Conservation (phyloP, 768 basidiomycete species). For the Dioszegia hungarica region DNA sequence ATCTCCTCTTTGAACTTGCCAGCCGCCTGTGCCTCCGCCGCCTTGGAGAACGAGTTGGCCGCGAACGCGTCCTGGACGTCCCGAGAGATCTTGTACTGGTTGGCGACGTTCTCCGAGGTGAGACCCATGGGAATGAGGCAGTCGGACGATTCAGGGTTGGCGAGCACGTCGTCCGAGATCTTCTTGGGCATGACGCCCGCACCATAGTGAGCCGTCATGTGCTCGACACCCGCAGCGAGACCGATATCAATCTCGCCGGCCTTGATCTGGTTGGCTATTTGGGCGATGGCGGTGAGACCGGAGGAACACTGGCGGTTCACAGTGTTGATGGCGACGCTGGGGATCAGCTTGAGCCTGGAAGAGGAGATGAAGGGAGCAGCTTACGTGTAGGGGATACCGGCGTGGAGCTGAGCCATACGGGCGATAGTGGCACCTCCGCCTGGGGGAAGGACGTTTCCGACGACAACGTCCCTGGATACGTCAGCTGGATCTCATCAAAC, state of each 20-base stretch:
- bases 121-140: conserved; percentile 66
- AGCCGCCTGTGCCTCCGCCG: conserved; percentile 59
- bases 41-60: conserved; percentile 76
- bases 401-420: conserved; percentile 77
- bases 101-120: conserved; percentile 54
- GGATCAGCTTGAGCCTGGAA: neutral
- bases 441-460: conserved; percentile 55
- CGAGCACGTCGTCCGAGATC: conserved; percentile 59
- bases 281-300: conserved; percentile 85
- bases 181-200: conserved; percentile 51
- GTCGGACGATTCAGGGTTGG: conserved; percentile 55
- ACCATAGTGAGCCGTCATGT: conserved; percentile 52
- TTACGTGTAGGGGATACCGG: conserved; percentile 72
- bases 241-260: conserved; percentile 80
- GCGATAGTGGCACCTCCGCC: conserved; percentile 57
- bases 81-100: conserved; percentile 59
- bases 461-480: conserved; percentile 65
- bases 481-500: conserved; percentile 12
- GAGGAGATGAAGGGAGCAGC: conserved; percentile 1
- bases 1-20: conserved; percentile 85
- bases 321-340: conserved; percentile 71
- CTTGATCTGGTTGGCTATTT: conserved; percentile 80
- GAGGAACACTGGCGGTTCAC: conserved; percentile 93
- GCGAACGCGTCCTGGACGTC: conserved; percentile 86
- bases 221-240: conserved; percentile 58